Percentiles rank a stretch among this genome's conserved stretches.
Conservation (phyloP, 176 grass and related monocot genomes). For the sorghum (Sorghum bicolor) region DNA sequence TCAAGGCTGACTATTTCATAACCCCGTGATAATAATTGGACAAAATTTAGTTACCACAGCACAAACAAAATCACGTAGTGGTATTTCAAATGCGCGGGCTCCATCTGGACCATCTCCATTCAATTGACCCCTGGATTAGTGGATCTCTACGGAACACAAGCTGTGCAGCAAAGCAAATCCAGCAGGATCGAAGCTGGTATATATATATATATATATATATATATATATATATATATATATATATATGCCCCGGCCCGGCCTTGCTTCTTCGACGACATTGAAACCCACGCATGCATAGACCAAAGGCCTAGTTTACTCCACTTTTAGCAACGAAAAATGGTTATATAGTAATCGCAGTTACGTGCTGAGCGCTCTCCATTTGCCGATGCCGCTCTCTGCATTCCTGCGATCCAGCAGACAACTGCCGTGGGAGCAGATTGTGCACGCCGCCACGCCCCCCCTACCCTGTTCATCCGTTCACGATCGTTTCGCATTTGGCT, state of each 20-base stretch:
- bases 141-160: not conserved
- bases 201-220: too few species aligned
- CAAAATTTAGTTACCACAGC: not conserved
- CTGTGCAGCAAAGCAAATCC: not conserved
- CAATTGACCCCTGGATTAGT: not conserved
- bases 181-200: not conserved
- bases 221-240: too few species aligned
- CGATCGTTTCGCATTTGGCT: not conserved
- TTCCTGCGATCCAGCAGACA: not conserved
- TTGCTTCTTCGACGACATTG: not conserved
- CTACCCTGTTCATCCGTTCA: not conserved
- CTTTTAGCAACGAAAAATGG: not conserved
- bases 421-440: not conserved
- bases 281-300: not conserved
- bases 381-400: not conserved
- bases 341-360: not conserved
- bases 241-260: too few species aligned
- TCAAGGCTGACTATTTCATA: not conserved
- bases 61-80: not conserved
- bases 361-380: not conserved
- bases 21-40: not conserved
- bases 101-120: conserved; percentile 16
- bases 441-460: too few species aligned
- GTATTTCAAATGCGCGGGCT: conserved; percentile 14
- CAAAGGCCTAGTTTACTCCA: not conserved